A percentile compares a stretch with the other conserved stretches of the same genome.
phyloP scores from a whole-genome alignment of 2,329 filamentous ascomycete genomes.

The Pseudogymnoascus sp. region DNA sequence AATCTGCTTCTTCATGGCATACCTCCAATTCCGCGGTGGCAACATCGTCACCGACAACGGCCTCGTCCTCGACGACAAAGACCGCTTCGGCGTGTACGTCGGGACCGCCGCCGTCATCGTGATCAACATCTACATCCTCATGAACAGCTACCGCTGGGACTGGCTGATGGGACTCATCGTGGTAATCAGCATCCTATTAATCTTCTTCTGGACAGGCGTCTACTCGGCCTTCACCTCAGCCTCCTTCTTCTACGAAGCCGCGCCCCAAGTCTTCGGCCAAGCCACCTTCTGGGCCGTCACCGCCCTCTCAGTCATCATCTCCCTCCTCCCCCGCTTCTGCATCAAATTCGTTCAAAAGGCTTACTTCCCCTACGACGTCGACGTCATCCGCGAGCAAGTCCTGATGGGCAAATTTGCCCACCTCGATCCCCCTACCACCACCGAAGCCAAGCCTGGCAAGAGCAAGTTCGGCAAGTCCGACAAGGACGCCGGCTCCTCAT shows the following conservation, averaged over 20 bases:
- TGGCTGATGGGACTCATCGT: conserved; percentile 88
- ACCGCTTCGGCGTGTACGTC: conserved; percentile 80
- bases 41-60: conserved; percentile 66
- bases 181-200: conserved; percentile 71
- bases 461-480: too few relatives aligned
- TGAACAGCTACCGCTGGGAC: conserved; percentile 98
- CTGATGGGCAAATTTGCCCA: conserved; percentile 75
- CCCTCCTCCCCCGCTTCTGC: conserved; percentile 79
- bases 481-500: conserved; percentile 16
- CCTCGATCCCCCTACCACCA: conserved; percentile 38
- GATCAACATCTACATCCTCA: conserved; percentile 89
- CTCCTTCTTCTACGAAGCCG: conserved; percentile 71
- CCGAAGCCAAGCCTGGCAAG: conserved; percentile 2
- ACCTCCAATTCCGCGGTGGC: conserved; percentile 67
- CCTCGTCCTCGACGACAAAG: conserved; percentile 68
- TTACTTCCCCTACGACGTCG: conserved; percentile 85
- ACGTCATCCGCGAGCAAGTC: conserved; percentile 92
- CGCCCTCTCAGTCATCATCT: conserved; percentile 71
- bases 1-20: conserved; percentile 89
- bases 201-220: conserved; percentile 94
- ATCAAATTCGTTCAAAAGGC: conserved; percentile 89
- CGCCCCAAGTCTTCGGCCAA: conserved; percentile 70
- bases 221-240: conserved; percentile 49
- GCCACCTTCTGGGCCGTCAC: conserved; percentile 84
- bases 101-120: conserved; percentile 76